These are phyloP conservation scores for Mycena maculata DNA, from an alignment of 768 basidiomycete genomes.

Conservation along the genomic window DNA sequence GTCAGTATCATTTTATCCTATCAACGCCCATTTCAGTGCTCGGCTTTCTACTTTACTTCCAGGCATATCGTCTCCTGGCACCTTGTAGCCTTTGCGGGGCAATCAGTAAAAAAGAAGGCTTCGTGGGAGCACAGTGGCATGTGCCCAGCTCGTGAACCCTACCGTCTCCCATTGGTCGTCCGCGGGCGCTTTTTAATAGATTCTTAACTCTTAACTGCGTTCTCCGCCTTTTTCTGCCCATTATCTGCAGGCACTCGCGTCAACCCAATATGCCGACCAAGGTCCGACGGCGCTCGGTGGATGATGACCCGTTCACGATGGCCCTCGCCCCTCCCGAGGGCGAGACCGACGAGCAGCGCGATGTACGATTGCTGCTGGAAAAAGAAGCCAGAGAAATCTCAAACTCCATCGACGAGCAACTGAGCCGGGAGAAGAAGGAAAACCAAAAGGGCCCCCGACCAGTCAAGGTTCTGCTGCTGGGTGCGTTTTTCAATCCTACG, in stretches of 20 bases:
- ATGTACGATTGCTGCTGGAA: slow-evolving; percentile 59
- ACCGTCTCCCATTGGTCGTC: slow-evolving; percentile 11
- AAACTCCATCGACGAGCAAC: slow-evolving; percentile 72
- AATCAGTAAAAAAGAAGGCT: slow-evolving; percentile 28
- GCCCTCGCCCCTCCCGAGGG: slow-evolving; percentile 63
- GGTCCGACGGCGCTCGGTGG: slow-evolving; percentile 22
- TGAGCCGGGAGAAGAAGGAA: slow-evolving; percentile 60
- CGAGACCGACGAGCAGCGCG: slow-evolving; percentile 60
- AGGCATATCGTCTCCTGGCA: background rate
- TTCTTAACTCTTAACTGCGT: slow-evolving; percentile 8
- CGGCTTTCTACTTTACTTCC: background rate
- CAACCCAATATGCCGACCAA: slow-evolving; percentile 28
- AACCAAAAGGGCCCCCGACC: slow-evolving; percentile 61
- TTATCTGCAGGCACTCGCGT: background rate
- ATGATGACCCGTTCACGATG: slow-evolving; percentile 61
- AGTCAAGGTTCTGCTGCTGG: slow-evolving; percentile 70
- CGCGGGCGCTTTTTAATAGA: slow-evolving; percentile 22
- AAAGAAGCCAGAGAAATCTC: slow-evolving; percentile 65
- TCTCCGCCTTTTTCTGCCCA: slow-evolving; percentile 18
- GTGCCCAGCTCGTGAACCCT: slow-evolving; percentile 15
- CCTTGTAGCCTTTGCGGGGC: slow-evolving; percentile 11
- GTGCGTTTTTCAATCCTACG: slow-evolving; percentile 47
- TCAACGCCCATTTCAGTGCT: too few relatives aligned
- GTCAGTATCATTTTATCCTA: too few relatives aligned
- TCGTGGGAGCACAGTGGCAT: slow-evolving; percentile 27